Evolutionary conservation across 257 asterid genomes (phyloP).

Genomic region (Cruciata laevipes): DNA sequence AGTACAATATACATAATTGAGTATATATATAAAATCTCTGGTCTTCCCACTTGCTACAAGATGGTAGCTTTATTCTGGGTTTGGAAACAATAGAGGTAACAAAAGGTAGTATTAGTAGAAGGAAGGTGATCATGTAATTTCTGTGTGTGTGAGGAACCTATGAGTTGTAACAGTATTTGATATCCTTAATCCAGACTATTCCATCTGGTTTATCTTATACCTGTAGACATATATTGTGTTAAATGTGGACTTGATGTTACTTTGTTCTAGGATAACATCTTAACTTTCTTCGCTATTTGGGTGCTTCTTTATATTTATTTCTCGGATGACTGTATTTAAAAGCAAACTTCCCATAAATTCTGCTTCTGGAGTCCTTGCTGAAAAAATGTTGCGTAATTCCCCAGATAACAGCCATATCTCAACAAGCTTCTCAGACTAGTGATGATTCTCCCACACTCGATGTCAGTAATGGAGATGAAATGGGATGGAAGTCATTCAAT

Average conservation of each 20-base stretch:
- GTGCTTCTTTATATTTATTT: neutral
- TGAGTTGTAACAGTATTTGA: neutral
- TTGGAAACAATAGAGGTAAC: neutral
- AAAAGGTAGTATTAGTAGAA: neutral
- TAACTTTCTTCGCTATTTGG: neutral
- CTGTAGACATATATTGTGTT: neutral
- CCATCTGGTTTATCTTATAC: too few species aligned
- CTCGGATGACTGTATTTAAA: neutral
- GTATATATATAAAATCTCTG: too few species aligned
- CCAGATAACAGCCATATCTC: conserved; percentile 81
- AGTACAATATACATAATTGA: too few species aligned
- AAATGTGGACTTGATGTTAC: neutral
- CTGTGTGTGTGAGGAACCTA: neutral
- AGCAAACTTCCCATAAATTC: neutral
- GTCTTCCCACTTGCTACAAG: neutral
- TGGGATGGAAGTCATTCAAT: conserved; percentile 70
- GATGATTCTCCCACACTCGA: conserved; percentile 19
- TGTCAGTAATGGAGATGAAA: conserved; percentile 31
- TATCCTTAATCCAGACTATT: too few species aligned
- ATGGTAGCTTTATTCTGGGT: neutral
- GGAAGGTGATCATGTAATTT: neutral
- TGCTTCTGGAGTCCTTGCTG: neutral
- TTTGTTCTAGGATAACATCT: too few species aligned
- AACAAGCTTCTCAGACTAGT: conserved; percentile 52
- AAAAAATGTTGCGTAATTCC: conserved; percentile 14